These are phyloP conservation scores for Backusella tarrabulga DNA, from an alignment of 192 early-diverging fungal genomes.

Conservation along the genomic window DNA sequence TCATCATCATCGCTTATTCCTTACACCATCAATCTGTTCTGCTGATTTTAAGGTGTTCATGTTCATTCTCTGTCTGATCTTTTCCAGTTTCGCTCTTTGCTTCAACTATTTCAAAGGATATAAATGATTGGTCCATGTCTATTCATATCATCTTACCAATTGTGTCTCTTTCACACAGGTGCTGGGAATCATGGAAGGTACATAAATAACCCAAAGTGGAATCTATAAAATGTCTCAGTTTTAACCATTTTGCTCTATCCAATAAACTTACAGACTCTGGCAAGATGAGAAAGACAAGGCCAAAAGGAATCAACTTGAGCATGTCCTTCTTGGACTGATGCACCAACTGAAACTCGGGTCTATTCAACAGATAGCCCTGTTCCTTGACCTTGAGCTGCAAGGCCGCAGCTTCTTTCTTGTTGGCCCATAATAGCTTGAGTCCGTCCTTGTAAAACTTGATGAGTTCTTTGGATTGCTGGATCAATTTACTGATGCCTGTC, in stretches of 20 bases:
- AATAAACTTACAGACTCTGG: slow-evolving; percentile 37
- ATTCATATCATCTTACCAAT: slow-evolving; percentile 33
- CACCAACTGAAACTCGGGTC: slow-evolving; percentile 49
- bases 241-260: neutral
- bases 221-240: slow-evolving; percentile 16
- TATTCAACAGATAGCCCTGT: slow-evolving; percentile 37
- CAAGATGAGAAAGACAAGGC: slow-evolving; percentile 39
- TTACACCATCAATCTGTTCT: slow-evolving; percentile 37
- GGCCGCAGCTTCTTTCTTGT: slow-evolving; percentile 42
- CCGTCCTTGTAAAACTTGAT: slow-evolving; percentile 55
- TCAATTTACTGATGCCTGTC: slow-evolving; percentile 17
- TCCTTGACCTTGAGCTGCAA: slow-evolving; percentile 33
- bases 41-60: slow-evolving; percentile 43
- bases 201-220: slow-evolving; percentile 49
- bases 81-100: slow-evolving; percentile 44
- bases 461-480: slow-evolving; percentile 44
- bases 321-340: slow-evolving; percentile 45
- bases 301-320: slow-evolving; percentile 51
- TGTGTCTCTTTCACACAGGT: slow-evolving; percentile 49
- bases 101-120: slow-evolving; percentile 30
- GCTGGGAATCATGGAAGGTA: slow-evolving; percentile 50
- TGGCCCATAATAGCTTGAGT: slow-evolving; percentile 49
- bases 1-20: neutral
- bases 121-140: neutral
- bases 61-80: slow-evolving; percentile 44